Conservation (phyloP, 2,329 filamentous ascomycete species). For the Akanthomyces uredinophilus region DNA sequence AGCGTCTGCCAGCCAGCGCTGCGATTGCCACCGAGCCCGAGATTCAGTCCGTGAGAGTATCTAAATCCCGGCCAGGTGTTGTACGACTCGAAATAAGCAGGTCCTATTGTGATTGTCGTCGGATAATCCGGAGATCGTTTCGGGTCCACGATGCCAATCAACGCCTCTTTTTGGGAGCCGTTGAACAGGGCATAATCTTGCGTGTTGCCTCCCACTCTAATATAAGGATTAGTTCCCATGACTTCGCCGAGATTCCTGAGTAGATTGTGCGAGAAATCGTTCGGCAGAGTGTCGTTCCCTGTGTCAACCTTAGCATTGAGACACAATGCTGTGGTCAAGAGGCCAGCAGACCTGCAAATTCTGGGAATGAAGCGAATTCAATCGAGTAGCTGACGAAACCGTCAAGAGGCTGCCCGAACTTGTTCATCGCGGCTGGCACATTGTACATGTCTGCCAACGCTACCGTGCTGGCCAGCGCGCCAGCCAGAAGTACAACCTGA, state of each 20-base stretch:
- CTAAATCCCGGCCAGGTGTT: constrained; percentile 49
- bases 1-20: constrained; percentile 47
- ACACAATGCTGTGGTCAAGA: neutral
- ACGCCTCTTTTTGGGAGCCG: constrained; percentile 41
- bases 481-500: neutral
- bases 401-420: constrained; percentile 2
- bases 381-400: constrained; percentile 48
- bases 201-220: constrained; percentile 61
- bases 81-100: constrained; percentile 58
- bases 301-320: neutral
- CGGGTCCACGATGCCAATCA: constrained; percentile 48
- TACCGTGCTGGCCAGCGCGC: neutral
- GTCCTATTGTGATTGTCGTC: constrained; percentile 54
- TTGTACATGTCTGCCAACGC: neutral
- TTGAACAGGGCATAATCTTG: constrained; percentile 61
- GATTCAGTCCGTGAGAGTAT: constrained; percentile 59
- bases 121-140: constrained; percentile 53
- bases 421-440: neutral
- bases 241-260: constrained; percentile 50
- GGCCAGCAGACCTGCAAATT: constrained; percentile 38
- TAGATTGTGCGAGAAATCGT: constrained; percentile 55
- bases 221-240: constrained; percentile 52
- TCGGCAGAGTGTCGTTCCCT: constrained; percentile 51
- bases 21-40: constrained; percentile 47
- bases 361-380: constrained; percentile 47